Evolutionary conservation across 768 basidiomycete genomes (phyloP).

Genomic region (Suillus occidentalis): DNA sequence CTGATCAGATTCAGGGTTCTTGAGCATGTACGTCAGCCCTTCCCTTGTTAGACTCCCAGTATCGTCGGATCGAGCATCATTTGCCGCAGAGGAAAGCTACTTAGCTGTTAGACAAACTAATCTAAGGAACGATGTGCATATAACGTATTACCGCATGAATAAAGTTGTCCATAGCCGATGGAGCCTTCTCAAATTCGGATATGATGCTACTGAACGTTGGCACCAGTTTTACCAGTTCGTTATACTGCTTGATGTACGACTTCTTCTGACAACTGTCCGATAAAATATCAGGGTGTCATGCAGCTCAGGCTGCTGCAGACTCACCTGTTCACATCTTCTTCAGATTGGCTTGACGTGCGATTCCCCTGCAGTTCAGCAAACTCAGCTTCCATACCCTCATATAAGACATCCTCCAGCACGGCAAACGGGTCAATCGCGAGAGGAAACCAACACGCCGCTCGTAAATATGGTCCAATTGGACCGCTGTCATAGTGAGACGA

Average conservation of each 20-base stretch:
- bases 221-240: conserved; percentile 3
- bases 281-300: too few species aligned
- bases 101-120: not conserved
- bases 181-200: not conserved
- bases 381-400: too few species aligned
- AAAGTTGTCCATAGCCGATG: conserved; percentile 1
- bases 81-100: not conserved
- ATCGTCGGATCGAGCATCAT: not conserved
- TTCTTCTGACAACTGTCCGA: too few species aligned
- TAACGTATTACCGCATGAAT: conserved; percentile 2
- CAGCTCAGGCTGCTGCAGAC: too few species aligned
- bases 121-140: not conserved
- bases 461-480: too few species aligned
- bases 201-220: conserved; percentile 2
- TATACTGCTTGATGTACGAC: not conserved
- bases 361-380: too few species aligned
- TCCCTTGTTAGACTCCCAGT: not conserved
- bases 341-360: too few species aligned
- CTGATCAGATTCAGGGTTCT: not conserved
- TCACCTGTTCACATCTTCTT: too few species aligned
- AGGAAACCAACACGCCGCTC: too few species aligned
- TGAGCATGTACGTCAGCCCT: conserved; percentile 2
- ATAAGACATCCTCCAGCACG: too few species aligned
- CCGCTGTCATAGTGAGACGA: too few species aligned
- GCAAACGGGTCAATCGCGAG: too few species aligned